These are phyloP conservation scores for Auriscalpium orientale DNA, from an alignment of 768 basidiomycete genomes.

Conservation along the genomic window DNA sequence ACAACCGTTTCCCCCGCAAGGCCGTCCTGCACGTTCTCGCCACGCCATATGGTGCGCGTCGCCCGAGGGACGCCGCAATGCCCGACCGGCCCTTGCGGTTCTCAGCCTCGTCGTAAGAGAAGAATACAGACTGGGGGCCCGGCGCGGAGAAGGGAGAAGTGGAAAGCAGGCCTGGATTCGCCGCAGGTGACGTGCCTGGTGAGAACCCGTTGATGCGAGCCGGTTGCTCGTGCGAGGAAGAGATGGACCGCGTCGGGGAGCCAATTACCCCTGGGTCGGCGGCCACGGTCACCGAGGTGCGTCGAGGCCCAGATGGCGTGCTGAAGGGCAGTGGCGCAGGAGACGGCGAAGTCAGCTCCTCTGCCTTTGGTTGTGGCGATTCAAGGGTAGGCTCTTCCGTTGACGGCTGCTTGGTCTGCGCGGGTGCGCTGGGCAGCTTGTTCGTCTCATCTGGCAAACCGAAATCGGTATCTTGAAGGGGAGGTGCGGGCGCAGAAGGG, in stretches of 20 bases:
- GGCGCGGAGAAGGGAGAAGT: constrained; percentile 76
- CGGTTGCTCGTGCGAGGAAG: constrained; percentile 25
- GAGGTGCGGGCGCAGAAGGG: constrained; percentile 73
- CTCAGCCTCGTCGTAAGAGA: constrained; percentile 26
- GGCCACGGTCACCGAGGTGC: constrained; percentile 30
- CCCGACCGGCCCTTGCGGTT: constrained; percentile 39
- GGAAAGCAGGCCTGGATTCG: constrained; percentile 33
- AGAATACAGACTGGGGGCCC: constrained; percentile 51
- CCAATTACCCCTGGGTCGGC: constrained; percentile 79
- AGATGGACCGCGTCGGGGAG: constrained; percentile 53
- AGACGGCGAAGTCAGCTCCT: constrained; percentile 12
- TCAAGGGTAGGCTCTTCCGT: constrained; percentile 7
- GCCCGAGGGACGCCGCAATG: constrained; percentile 61
- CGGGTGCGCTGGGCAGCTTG: constrained; percentile 39
- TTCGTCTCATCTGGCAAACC: constrained; percentile 55
- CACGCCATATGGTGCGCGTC: constrained; percentile 37
- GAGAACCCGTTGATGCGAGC: constrained; percentile 40
- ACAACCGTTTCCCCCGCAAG: constrained; percentile 32
- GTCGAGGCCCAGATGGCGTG: constrained; percentile 40
- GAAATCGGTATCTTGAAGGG: constrained; percentile 69
- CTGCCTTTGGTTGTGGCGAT: neutral
- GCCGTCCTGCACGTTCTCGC: constrained; percentile 1
- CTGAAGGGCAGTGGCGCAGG: constrained; percentile 50
- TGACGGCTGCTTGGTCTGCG: constrained; percentile 21
- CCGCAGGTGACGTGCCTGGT: constrained; percentile 52